phyloP scores from a whole-genome alignment of 345 rosid species.

The Sisymbrium altissimum region DNA sequence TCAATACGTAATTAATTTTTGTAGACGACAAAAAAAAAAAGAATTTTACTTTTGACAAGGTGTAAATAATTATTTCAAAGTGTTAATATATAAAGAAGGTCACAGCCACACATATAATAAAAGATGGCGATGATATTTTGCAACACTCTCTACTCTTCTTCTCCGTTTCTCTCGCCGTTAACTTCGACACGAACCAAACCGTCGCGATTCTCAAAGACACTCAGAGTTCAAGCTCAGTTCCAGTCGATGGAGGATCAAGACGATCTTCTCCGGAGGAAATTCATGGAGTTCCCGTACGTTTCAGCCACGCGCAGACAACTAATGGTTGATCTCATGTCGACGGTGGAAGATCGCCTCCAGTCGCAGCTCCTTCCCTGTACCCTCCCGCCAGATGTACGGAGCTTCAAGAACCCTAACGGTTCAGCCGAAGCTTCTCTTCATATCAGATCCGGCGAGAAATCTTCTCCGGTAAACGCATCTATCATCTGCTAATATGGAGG shows the following conservation, averaged over 20 bases:
- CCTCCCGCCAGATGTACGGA: constrained; percentile 61
- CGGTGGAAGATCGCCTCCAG: constrained; percentile 57
- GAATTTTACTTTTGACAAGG: neutral
- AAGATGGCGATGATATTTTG: constrained; percentile 45
- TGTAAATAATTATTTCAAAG: neutral
- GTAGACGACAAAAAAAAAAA: neutral
- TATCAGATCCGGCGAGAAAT: constrained; percentile 53
- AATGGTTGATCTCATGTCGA: constrained; percentile 65
- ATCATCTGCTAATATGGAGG: neutral
- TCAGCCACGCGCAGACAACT: constrained; percentile 47
- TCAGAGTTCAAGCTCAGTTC: constrained; percentile 22
- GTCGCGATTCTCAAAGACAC: constrained; percentile 6
- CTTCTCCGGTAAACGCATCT: constrained; percentile 51
- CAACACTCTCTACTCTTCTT: constrained; percentile 26
- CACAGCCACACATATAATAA: constrained; percentile 14
- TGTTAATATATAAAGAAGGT: neutral
- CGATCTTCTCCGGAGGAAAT: constrained; percentile 36
- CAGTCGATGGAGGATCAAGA: constrained; percentile 38
- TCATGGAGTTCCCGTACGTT: constrained; percentile 64
- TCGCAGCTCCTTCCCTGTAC: constrained; percentile 55
- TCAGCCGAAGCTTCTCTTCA: constrained; percentile 60
- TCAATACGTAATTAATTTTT: neutral
- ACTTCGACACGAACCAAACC: constrained; percentile 8
- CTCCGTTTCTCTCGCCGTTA: constrained; percentile 4
- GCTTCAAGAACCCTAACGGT: constrained; percentile 49